Conservation (phyloP, 2,329 filamentous ascomycete species). For the Diplodia mutila region DNA sequence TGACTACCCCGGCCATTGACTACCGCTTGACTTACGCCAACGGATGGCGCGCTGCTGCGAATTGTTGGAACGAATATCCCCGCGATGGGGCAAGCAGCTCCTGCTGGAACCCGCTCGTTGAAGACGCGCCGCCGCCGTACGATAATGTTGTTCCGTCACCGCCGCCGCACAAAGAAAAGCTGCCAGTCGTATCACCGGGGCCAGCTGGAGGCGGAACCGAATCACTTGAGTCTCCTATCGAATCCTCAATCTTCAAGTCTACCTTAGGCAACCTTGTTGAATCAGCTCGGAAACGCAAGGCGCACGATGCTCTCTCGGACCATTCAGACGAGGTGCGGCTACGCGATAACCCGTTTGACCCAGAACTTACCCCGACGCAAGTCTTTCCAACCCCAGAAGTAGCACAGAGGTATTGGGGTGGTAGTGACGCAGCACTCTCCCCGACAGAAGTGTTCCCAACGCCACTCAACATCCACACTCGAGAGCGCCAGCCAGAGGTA, state of each 20-base stretch:
- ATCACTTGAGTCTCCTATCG: no score
- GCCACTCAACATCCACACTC: no score
- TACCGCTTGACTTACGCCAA: background rate
- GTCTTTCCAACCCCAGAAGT: no score
- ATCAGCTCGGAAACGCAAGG: background rate
- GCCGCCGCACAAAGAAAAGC: no score
- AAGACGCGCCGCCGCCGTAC: background rate
- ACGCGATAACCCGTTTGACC: no score
- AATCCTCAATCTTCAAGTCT: no score
- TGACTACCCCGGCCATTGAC: background rate
- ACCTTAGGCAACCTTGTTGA: background rate
- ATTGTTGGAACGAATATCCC: background rate
- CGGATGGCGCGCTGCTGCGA: background rate
- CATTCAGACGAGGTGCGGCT: no score
- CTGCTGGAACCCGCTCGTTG: background rate
- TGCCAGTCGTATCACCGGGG: background rate
- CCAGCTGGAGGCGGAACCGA: background rate
- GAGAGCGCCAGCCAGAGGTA: no score
- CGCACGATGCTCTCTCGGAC: background rate
- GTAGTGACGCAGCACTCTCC: background rate
- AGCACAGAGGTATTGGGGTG: no score
- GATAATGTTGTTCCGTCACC: background rate
- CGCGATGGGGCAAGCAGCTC: background rate
- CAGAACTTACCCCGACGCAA: background rate
- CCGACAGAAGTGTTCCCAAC: no score